Percentiles rank a stretch among this genome's conserved stretches.
Evolutionary conservation across 2,329 filamentous ascomycete species (phyloP).

Genomic region (Neofusicoccum kwambonambiense): DNA sequence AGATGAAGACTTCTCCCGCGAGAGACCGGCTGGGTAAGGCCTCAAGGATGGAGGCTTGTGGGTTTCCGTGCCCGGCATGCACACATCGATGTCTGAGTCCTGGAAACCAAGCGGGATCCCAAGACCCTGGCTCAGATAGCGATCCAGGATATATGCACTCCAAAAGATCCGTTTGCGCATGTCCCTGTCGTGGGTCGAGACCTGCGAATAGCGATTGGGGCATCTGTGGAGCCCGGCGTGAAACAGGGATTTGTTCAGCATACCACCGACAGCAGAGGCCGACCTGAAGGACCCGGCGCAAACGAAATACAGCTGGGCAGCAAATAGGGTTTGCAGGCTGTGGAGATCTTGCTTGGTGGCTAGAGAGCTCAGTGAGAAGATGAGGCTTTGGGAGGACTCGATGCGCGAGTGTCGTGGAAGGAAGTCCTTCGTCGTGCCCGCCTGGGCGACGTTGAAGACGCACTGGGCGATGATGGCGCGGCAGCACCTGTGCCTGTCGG

Average conservation of each 20-base stretch:
- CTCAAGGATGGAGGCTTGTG: conserved; percentile 33
- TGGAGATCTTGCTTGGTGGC: conserved; percentile 16
- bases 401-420: conserved; percentile 17
- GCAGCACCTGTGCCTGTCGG: conserved; percentile 14
- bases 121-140: conserved; percentile 57
- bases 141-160: conserved; percentile 57
- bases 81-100: conserved; percentile 60
- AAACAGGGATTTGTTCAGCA: conserved; percentile 56
- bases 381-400: conserved; percentile 14
- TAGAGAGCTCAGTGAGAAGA: conserved; percentile 17
- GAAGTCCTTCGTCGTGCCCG: conserved; percentile 1
- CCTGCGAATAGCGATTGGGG: conserved; percentile 53
- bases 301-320: conserved; percentile 55
- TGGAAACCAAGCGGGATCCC: conserved; percentile 56
- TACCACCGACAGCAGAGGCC: conserved; percentile 56
- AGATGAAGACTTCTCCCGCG: background rate
- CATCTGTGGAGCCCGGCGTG: conserved; percentile 61
- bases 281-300: conserved; percentile 58
- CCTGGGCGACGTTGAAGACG: conserved; percentile 15
- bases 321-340: conserved; percentile 49
- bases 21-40: conserved; percentile 17
- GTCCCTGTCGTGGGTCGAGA: conserved; percentile 47
- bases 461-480: conserved; percentile 17
- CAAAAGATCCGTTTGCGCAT: conserved; percentile 57
- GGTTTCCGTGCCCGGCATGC: conserved; percentile 51